These are phyloP conservation scores for Fusarium siculi DNA, from an alignment of 2,329 filamentous ascomycete species.

Conservation along the genomic window DNA sequence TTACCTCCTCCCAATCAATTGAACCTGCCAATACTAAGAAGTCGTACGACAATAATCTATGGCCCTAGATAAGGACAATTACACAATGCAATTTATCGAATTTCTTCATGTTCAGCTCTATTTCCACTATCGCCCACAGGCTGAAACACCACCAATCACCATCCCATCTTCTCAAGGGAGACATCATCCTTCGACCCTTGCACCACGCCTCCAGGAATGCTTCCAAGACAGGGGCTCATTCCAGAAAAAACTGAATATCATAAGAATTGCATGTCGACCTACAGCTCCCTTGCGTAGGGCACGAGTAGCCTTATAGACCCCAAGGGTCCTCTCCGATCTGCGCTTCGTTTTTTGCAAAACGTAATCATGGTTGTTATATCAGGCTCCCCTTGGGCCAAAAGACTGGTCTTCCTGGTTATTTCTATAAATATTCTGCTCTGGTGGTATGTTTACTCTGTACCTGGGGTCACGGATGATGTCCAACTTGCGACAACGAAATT, in stretches of 20 bases:
- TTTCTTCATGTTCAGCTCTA: slow-evolving; percentile 19
- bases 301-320: slow-evolving; percentile 19
- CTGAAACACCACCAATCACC: slow-evolving; percentile 24
- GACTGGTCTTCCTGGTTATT: slow-evolving; percentile 4
- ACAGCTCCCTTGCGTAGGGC: slow-evolving; percentile 24
- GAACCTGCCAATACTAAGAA: too few relatives aligned
- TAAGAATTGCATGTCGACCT: not conserved
- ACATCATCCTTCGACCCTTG: not conserved
- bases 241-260: not conserved
- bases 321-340: slow-evolving; percentile 5
- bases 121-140: not conserved
- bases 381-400: slow-evolving; percentile 30
- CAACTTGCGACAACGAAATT: not conserved
- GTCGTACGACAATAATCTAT: not conserved
- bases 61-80: not conserved
- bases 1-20: not conserved
- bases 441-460: slow-evolving; percentile 10
- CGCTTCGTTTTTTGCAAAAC: not conserved
- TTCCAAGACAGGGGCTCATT: slow-evolving; percentile 32
- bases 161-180: slow-evolving; percentile 15
- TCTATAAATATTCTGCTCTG: slow-evolving; percentile 20
- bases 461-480: not conserved
- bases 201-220: slow-evolving; percentile 17
- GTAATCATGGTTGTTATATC: slow-evolving; percentile 27
- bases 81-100: slow-evolving; percentile 4